A percentile compares a stretch with the other conserved stretches of the same genome.
Conservation (phyloP, 1,284 basidiomycete species). For the Rhodotorula sp. region DNA sequence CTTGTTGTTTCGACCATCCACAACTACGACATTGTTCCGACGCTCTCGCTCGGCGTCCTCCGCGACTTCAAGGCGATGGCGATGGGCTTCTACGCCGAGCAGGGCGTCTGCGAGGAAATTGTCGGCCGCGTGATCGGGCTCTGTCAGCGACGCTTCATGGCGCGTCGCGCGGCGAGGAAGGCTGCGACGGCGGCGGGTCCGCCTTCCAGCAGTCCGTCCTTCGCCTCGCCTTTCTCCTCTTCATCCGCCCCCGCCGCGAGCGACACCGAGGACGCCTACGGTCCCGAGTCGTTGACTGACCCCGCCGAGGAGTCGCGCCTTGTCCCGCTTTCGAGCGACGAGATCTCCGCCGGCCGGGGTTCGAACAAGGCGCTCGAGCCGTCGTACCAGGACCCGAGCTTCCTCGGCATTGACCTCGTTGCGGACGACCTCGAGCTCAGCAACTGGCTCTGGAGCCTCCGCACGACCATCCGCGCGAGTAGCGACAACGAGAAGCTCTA, state of each 20-base stretch:
- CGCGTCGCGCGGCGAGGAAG: conserved; percentile 13
- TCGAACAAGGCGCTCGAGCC: conserved; percentile 42
- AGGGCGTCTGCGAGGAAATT: conserved; percentile 55
- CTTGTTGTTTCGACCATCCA: conserved; percentile 56
- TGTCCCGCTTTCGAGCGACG: conserved; percentile 28
- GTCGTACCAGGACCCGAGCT: conserved; percentile 46
- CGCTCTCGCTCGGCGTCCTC: conserved; percentile 55
- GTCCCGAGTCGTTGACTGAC: conserved; percentile 16
- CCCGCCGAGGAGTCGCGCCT: conserved; percentile 28
- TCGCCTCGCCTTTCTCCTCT: not conserved
- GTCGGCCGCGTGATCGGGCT: conserved; percentile 53
- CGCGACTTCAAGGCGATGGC: conserved; percentile 58
- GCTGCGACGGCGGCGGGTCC: not conserved
- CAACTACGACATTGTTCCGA: conserved; percentile 53
- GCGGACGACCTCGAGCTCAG: conserved; percentile 42
- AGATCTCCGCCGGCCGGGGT: conserved; percentile 36
- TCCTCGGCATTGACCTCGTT: conserved; percentile 29
- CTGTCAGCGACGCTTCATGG: conserved; percentile 43
- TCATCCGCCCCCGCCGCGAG: not conserved
- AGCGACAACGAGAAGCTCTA: conserved; percentile 56
- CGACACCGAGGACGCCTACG: not conserved
- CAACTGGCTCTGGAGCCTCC: conserved; percentile 54
- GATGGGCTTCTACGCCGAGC: conserved; percentile 53
- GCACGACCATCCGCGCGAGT: conserved; percentile 54
- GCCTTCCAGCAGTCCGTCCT: not conserved